Conservation (phyloP, 2,329 filamentous ascomycete genomes). For the Xylariaceae sp. region DNA sequence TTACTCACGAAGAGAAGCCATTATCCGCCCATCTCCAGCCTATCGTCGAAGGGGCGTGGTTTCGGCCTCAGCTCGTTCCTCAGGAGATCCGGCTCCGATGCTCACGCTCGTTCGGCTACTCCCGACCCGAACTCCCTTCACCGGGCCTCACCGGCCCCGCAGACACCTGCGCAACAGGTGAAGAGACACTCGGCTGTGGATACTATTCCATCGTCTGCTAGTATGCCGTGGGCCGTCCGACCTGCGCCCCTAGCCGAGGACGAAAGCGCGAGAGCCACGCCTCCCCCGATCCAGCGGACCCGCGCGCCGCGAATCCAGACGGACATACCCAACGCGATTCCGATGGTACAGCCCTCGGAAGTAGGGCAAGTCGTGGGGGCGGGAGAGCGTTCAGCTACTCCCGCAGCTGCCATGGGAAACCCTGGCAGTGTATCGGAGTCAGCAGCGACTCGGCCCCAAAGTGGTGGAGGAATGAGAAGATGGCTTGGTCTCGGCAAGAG, state of each 20-base stretch:
- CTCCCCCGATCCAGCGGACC: constrained; percentile 51
- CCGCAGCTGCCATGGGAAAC: background rate
- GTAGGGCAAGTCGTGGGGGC: constrained; percentile 8
- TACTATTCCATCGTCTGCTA: constrained; percentile 30
- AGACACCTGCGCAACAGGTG: constrained; percentile 10
- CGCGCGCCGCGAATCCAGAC: constrained; percentile 20
- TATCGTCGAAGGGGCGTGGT: constrained; percentile 38
- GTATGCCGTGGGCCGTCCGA: constrained; percentile 33
- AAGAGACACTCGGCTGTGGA: constrained; percentile 21
- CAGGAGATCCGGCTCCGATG: constrained; percentile 44
- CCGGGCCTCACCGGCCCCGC: background rate
- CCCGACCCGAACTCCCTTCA: constrained; percentile 20
- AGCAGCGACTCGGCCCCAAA: constrained; percentile 7
- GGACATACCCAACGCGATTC: background rate
- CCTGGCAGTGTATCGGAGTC: background rate
- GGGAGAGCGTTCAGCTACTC: constrained; percentile 11
- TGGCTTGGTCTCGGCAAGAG: constrained; percentile 31
- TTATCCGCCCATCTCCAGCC: constrained; percentile 47
- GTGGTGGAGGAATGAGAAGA: constrained; percentile 23
- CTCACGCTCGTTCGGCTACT: constrained; percentile 17
- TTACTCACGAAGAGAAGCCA: constrained; percentile 31
- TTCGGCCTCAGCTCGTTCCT: constrained; percentile 47
- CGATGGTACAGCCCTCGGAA: background rate
- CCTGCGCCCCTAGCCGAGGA: constrained; percentile 40
- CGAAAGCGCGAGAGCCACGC: constrained; percentile 46